Conservation (phyloP, 164 flowering plant genomes). For the Aristolochia californica region DNA sequence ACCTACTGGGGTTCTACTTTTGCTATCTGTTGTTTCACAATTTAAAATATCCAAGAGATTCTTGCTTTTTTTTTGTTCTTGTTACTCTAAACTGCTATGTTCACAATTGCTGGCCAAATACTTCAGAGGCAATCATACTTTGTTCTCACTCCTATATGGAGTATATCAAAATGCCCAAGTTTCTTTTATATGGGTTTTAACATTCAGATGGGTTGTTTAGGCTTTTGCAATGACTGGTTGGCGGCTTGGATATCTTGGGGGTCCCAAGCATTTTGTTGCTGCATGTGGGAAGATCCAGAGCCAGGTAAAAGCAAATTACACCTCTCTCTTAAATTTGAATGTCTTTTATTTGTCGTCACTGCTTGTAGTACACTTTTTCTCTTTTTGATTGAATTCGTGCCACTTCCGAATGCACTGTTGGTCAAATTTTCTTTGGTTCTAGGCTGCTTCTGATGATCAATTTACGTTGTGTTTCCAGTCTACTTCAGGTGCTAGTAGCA, state of each 20-base stretch:
- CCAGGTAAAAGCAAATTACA: conserved; percentile 44
- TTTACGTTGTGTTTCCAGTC: conserved; percentile 27
- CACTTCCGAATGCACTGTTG: too few species aligned
- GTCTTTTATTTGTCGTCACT: background rate
- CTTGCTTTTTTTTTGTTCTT: too few species aligned
- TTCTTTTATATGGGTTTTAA: too few species aligned
- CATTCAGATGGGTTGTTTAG: conserved; percentile 20
- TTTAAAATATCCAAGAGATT: background rate
- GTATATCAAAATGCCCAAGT: too few species aligned
- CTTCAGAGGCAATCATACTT: too few species aligned
- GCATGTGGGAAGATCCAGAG: conserved; percentile 89
- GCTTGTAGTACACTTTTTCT: too few species aligned
- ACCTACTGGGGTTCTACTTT: too few species aligned
- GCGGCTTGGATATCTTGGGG: conserved; percentile 98
- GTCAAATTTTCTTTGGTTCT: background rate
- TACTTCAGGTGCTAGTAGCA: conserved; percentile 97
- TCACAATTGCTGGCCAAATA: too few species aligned
- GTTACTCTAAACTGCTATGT: too few species aligned
- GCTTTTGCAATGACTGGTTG: conserved; percentile 99
- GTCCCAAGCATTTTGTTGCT: conserved; percentile 77
- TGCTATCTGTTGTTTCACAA: background rate
- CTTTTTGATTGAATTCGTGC: too few species aligned
- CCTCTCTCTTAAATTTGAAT: background rate
- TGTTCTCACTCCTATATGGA: too few species aligned
- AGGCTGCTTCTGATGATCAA: conserved; percentile 1